Conservation (phyloP, 164 flowering plant genomes). For the Macadamia tetraphylla region DNA sequence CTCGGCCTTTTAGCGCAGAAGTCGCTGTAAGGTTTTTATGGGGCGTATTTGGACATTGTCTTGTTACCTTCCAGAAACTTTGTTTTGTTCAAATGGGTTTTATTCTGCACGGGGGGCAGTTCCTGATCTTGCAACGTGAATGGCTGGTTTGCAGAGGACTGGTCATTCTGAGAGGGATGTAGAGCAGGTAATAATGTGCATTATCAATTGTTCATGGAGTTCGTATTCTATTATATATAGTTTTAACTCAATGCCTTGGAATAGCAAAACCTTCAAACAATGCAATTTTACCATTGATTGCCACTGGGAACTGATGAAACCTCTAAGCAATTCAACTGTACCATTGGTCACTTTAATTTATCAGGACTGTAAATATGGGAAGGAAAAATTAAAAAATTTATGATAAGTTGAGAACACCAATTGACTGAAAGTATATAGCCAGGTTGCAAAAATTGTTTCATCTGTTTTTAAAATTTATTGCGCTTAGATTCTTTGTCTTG, state of each 20-base stretch:
- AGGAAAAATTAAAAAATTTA: too few species aligned
- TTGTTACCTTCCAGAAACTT: not conserved
- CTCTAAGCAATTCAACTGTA: too few species aligned
- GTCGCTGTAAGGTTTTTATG: slow-evolving; percentile 19
- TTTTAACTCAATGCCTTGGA: not conserved
- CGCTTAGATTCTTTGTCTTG: too few species aligned
- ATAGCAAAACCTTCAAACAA: not conserved
- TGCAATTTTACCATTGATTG: too few species aligned
- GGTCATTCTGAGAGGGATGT: slow-evolving; percentile 58
- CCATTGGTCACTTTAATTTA: too few species aligned
- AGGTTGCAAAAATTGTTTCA: too few species aligned
- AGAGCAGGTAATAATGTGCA: slow-evolving; percentile 52
- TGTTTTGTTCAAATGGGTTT: slow-evolving; percentile 44
- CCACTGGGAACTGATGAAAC: too few species aligned
- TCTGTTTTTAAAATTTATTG: too few species aligned
- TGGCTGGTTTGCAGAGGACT: slow-evolving; percentile 66
- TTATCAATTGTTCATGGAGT: not conserved
- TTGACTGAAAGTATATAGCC: too few species aligned
- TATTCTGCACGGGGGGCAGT: slow-evolving; percentile 18
- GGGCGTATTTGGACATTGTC: slow-evolving; percentile 16
- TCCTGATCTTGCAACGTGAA: slow-evolving; percentile 44
- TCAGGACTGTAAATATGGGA: too few species aligned
- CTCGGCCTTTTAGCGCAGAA: slow-evolving; percentile 10
- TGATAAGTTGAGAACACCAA: too few species aligned
- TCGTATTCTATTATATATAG: not conserved